Conservation (phyloP, 805 yeast species). For the Starmera dryadoides region DNA sequence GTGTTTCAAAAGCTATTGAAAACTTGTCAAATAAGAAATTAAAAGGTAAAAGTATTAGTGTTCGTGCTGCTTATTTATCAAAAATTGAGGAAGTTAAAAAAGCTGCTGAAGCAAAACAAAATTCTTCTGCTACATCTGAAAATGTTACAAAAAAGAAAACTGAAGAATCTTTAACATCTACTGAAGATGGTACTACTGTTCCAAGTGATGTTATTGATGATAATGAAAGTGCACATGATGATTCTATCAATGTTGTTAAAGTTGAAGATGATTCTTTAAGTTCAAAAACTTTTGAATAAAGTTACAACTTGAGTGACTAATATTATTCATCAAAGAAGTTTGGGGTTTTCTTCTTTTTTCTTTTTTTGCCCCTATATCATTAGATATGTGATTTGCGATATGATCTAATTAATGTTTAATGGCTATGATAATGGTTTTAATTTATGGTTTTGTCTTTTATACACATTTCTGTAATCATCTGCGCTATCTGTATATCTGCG, state of each 20-base stretch:
- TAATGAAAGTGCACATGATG: not conserved
- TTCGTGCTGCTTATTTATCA: conserved; percentile 33
- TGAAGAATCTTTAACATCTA: not conserved
- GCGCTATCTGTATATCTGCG: too few relatives aligned
- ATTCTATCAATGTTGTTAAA: conserved; percentile 1
- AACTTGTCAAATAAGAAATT: conserved; percentile 30
- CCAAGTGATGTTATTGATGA: too few relatives aligned
- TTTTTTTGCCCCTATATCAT: too few relatives aligned
- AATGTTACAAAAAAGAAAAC: conserved; percentile 7
- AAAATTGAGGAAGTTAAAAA: conserved; percentile 38
- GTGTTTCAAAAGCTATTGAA: conserved; percentile 35
- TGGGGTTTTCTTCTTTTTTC: too few relatives aligned
- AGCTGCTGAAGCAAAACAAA: conserved; percentile 21
- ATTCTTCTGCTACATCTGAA: conserved; percentile 4
- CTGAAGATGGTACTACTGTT: conserved; percentile 1
- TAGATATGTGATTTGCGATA: too few relatives aligned
- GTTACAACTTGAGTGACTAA: not conserved
- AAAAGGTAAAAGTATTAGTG: conserved; percentile 25
- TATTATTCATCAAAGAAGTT: not conserved
- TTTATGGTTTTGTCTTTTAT: too few relatives aligned
- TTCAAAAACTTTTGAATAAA: too few relatives aligned
- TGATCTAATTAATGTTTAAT: too few relatives aligned
- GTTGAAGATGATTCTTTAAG: not conserved
- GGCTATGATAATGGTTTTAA: too few relatives aligned
- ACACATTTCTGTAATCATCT: too few relatives aligned